Evolutionary conservation across 148 eudicot genomes (phyloP).

Genomic region (Rhododendron kiyosumense): DNA sequence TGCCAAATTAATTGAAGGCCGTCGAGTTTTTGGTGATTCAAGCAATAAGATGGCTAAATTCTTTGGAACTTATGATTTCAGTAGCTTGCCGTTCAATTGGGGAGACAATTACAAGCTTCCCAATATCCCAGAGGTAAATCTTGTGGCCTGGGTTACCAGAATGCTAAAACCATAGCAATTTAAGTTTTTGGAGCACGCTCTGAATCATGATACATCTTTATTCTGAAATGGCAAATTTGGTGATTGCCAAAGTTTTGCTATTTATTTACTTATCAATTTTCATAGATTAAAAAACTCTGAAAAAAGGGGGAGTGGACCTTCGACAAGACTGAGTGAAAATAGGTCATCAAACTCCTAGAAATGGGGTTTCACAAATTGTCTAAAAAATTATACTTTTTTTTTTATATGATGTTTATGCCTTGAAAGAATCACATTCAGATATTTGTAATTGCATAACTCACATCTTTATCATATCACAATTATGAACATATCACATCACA

Average conservation of each 20-base stretch:
- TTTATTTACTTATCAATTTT: neutral
- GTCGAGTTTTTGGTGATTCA: constrained; percentile 77
- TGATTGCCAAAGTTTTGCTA: neutral
- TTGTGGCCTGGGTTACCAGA: neutral
- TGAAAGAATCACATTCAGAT: neutral
- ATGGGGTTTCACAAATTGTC: neutral
- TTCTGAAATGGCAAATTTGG: neutral
- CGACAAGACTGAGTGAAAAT: neutral
- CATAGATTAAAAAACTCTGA: neutral
- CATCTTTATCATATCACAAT: neutral
- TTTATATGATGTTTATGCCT: neutral
- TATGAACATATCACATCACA: neutral
- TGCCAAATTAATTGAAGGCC: constrained; percentile 89
- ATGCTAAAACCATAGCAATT: neutral
- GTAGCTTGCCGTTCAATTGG: constrained; percentile 76
- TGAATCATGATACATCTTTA: neutral
- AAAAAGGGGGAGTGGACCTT: neutral
- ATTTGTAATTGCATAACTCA: neutral
- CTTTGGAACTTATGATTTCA: constrained; percentile 83
- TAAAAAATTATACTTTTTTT: neutral
- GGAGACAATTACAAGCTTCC: constrained; percentile 70
- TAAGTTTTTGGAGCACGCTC: neutral
- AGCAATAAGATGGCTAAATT: constrained; percentile 50
- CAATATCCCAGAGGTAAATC: constrained; percentile 78
- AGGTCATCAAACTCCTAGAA: neutral